Base-by-base conservation (phyloP, 1,284 basidiomycete genomes). In the Leucoagaricus sp. region DNA sequence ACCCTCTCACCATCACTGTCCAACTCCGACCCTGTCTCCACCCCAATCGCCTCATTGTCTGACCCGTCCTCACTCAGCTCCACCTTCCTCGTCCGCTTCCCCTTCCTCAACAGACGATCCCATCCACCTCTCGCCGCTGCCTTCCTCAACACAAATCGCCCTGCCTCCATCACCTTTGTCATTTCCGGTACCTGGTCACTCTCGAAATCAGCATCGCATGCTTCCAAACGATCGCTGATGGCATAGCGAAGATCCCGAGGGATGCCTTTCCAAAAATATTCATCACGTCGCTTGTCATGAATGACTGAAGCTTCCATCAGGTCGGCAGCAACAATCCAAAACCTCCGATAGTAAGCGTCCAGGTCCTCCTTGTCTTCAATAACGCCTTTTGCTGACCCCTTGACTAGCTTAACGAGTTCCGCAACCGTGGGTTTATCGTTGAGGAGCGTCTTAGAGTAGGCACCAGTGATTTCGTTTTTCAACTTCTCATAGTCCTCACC, bases 221-320 rank as follows among this genome's bases (percentile, higher is more conserved):
- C 25, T 31, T 49, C 48, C 26, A 57, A 21, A 3, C 21, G 21
- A 19, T 26, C 15, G 1, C 26, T 8, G 15, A 55, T 55, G n/a
- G 29, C 28, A 4, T 49, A 6, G 6, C 29, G 12, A n/a, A 21
- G 6, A 13, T 40, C 17, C 13, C 5, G 5, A 9, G 31, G 53
- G 2, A 55, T 15, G 8, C 53, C 53, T 17, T 38, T 40, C 53
- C 53, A 55, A 40, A 55, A 55, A 29, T 38, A 46, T 3, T 21
- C 3, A 29, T 55, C 31, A 2, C 13, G 7, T 5, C 38, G 7
- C 12, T 25, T 21, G 6, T 26, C 45, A 17, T 33, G n/a, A n/a
- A n/a, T n/a, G 15, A 41, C 17, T 21, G 49, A 41, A 19, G 15
- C 28, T 21, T n/a, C n/a, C n/a, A n/a, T n/a, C n/a, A n/a, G n/a